These are phyloP conservation scores for Hortaea werneckii DNA, from an alignment of 2,329 filamentous ascomycete genomes.

Conservation along the genomic window DNA sequence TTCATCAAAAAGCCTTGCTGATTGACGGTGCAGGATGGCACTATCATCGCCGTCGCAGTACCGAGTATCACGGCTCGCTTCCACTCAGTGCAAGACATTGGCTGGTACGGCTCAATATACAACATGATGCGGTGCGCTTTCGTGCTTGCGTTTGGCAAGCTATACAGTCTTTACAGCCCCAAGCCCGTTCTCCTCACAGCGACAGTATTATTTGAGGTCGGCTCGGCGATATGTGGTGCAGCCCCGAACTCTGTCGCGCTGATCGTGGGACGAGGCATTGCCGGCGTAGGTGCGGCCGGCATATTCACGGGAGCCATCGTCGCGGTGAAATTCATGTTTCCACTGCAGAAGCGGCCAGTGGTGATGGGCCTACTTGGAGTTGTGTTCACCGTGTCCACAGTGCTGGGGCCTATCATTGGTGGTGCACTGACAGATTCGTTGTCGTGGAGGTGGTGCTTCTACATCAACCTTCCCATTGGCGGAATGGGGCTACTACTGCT, in stretches of 20 bases:
- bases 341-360: conserved; percentile 33
- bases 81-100: conserved; percentile 33
- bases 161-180: conserved; percentile 50
- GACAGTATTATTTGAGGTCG: conserved; percentile 40
- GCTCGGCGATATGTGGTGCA: conserved; percentile 44
- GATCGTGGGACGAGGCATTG: conserved; percentile 46
- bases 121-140: neutral
- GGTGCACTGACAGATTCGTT: conserved; percentile 32
- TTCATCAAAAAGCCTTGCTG: no score
- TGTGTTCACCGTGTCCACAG: conserved; percentile 31
- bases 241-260: conserved; percentile 42
- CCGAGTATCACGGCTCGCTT: conserved; percentile 38
- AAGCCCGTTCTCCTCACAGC: conserved; percentile 42
- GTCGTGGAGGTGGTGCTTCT: conserved; percentile 29
- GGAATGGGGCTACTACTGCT: conserved; percentile 26
- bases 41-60: conserved; percentile 27
- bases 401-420: conserved; percentile 34
- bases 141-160: conserved; percentile 42
- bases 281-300: conserved; percentile 44
- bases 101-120: conserved; percentile 29
- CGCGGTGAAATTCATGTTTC: conserved; percentile 37
- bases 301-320: conserved; percentile 44
- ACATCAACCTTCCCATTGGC: conserved; percentile 37
- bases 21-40: no score
- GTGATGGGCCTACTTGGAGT: conserved; percentile 28